Conservation (phyloP, 1,284 basidiomycete genomes). For the Ceratobasidium sp. region DNA sequence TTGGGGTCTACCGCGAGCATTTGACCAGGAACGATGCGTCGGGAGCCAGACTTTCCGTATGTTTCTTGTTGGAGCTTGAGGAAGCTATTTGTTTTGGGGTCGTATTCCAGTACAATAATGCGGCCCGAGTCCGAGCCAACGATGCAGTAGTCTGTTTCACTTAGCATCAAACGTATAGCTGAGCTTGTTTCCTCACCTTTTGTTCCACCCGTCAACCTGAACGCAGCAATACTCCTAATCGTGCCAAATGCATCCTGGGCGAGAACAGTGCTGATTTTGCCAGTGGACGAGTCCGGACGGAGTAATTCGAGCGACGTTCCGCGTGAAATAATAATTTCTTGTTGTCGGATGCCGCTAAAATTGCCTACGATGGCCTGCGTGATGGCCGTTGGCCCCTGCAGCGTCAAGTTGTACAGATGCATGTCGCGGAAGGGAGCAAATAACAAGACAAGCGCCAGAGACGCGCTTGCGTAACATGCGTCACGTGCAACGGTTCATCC, state of each 20-base stretch:
- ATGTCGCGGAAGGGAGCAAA: conserved; percentile 51
- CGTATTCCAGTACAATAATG: conserved; percentile 92
- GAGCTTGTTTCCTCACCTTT: conserved; percentile 81
- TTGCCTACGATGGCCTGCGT: conserved; percentile 89
- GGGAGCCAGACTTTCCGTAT: conserved; percentile 89
- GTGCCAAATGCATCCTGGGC: conserved; percentile 87
- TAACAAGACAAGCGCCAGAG: conserved; percentile 7
- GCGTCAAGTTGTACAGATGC: conserved; percentile 92
- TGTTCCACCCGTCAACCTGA: conserved; percentile 90
- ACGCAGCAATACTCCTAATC: conserved; percentile 84
- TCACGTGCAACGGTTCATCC: too few relatives aligned
- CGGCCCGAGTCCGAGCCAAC: conserved; percentile 94
- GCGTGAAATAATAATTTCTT: conserved; percentile 90
- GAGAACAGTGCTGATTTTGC: conserved; percentile 81
- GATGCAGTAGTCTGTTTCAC: conserved; percentile 87
- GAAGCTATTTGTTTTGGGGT: conserved; percentile 82
- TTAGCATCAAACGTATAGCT: conserved; percentile 39
- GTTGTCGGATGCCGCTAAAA: conserved; percentile 88
- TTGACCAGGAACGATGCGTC: conserved; percentile 93
- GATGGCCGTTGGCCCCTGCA: conserved; percentile 84
- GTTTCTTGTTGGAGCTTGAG: conserved; percentile 95
- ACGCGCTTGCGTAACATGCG: too few relatives aligned
- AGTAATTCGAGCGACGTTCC: conserved; percentile 89
- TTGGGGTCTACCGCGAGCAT: conserved; percentile 94
- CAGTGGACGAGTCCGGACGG: conserved; percentile 84